Conservation (phyloP, 2,329 filamentous ascomycete genomes). For the Cercospora brassicicola region DNA sequence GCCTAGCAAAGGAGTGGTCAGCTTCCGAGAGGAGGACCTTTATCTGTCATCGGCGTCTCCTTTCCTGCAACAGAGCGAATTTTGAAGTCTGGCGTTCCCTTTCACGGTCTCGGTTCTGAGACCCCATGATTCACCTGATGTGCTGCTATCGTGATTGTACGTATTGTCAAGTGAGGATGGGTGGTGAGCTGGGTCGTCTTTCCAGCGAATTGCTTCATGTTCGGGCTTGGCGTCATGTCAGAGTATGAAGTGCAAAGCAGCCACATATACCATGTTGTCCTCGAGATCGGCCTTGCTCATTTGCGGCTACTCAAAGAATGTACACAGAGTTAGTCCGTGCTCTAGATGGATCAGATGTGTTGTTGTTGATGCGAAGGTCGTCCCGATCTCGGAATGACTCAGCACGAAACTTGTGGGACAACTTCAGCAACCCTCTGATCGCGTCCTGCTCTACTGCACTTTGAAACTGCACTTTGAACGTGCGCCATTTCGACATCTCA, state of each 20-base stretch:
- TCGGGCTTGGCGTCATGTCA: too few species aligned
- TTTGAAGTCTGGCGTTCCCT: too few species aligned
- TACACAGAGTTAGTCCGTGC: too few species aligned
- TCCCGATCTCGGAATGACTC: not conserved
- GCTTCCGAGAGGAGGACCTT: not conserved
- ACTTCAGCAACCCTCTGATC: not conserved
- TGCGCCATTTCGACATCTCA: not conserved
- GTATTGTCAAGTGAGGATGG: not conserved
- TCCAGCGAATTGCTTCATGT: too few species aligned
- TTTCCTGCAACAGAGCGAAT: not conserved
- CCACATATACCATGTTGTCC: too few species aligned
- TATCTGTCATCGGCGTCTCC: not conserved
- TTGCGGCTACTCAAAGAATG: too few species aligned
- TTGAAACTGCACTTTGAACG: not conserved
- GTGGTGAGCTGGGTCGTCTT: too few species aligned
- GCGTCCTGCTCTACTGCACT: not conserved
- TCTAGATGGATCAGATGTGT: not conserved
- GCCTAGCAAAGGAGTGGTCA: not conserved
- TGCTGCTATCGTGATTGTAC: not conserved
- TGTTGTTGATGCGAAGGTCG: not conserved
- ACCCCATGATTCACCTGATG: not conserved
- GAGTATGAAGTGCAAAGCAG: too few species aligned
- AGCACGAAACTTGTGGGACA: not conserved
- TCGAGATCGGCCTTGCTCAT: too few species aligned
- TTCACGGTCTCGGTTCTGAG: not conserved